A percentile compares a stretch with the other conserved stretches of the same genome.
phyloP scores from a whole-genome alignment of 208 protist genomes.

The Porcisia hertigi region DNA sequence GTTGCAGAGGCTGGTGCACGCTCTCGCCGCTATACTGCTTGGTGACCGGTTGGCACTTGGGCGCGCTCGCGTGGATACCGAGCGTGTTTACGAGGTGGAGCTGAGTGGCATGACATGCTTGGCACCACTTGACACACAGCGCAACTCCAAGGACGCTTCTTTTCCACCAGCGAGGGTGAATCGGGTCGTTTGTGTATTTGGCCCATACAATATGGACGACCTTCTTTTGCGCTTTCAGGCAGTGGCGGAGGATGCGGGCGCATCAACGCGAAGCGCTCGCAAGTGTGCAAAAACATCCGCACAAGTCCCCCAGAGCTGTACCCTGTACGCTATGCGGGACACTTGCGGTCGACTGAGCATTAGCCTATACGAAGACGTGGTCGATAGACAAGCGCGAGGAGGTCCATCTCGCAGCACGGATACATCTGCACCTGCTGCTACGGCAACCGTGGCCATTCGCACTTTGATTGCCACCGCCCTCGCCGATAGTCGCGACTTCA shows the following conservation, averaged over 20 bases:
- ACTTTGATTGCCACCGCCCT: slow-evolving; percentile 16
- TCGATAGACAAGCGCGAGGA: not conserved
- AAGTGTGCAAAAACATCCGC: not conserved
- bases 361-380: not conserved
- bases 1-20: slow-evolving; percentile 16
- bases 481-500: not conserved
- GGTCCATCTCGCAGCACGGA: no score
- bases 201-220: slow-evolving; percentile 11
- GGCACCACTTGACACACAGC: not conserved
- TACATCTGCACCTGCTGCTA: not conserved
- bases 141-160: not conserved
- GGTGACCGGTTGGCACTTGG: not conserved
- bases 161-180: no score
- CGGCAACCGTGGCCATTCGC: slow-evolving; percentile 12
- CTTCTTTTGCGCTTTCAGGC: not conserved
- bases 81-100: slow-evolving; percentile 17
- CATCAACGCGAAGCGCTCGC: not conserved
- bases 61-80: not conserved
- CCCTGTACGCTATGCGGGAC: not conserved
- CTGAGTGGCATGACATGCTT: slow-evolving; percentile 1
- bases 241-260: not conserved
- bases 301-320: not conserved
- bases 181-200: slow-evolving; percentile 11
- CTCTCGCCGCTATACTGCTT: slow-evolving; percentile 2
- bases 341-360: not conserved